These are phyloP conservation scores for Quercus ilex DNA, from an alignment of 306 rosid genomes.

Conservation along the genomic window DNA sequence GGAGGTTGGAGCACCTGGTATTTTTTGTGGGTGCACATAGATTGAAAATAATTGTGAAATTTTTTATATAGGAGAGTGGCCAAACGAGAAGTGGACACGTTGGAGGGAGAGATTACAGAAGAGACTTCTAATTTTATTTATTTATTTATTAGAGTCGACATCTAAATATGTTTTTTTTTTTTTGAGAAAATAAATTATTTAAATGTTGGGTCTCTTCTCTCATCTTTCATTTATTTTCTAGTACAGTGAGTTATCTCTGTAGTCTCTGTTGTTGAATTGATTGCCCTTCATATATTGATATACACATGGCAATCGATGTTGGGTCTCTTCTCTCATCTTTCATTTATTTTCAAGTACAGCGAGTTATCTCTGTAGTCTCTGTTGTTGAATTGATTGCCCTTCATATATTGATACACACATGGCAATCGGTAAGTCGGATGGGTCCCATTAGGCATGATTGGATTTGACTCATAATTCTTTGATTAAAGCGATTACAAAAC, in stretches of 20 bases:
- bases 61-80: not conserved
- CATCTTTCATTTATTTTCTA: not conserved
- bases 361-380: not conserved
- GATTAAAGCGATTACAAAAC: too few species aligned
- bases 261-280: not conserved
- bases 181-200: too few species aligned
- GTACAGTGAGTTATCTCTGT: not conserved
- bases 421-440: too few species aligned
- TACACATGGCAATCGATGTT: too few species aligned
- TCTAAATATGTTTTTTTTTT: not conserved
- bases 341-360: not conserved
- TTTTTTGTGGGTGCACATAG: slow-evolving; percentile 20
- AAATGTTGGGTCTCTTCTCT: not conserved
- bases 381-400: not conserved
- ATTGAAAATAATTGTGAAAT: not conserved
- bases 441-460: too few species aligned
- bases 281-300: too few species aligned
- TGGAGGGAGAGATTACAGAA: too few species aligned
- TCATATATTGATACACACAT: too few species aligned
- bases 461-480: too few species aligned
- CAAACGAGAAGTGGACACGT: not conserved
- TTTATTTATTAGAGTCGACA: too few species aligned
- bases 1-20: slow-evolving; percentile 36
- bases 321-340: not conserved
- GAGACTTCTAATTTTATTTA: too few species aligned